Conservation (phyloP, 148 eudicot species). For the Vaccinium myrtillus region DNA sequence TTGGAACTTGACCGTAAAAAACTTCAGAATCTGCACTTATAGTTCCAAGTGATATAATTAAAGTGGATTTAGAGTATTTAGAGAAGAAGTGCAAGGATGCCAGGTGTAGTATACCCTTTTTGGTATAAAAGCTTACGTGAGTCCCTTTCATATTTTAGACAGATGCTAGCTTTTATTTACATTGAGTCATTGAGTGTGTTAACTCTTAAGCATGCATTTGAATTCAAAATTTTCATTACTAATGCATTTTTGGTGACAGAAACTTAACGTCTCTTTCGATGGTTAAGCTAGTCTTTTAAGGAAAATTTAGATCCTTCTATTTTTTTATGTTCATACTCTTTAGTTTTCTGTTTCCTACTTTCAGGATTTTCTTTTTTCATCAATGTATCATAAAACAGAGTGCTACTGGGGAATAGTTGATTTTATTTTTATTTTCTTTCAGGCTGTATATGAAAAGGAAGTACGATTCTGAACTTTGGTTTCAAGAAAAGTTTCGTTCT, state of each 20-base stretch:
- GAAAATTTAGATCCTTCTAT: background rate
- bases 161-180: background rate
- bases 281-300: background rate
- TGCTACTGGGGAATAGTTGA: background rate
- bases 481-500: slow-evolving; percentile 47
- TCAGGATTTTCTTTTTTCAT: background rate
- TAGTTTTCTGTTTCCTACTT: background rate
- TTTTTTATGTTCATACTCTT: background rate
- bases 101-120: background rate
- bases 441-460: slow-evolving; percentile 67
- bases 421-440: slow-evolving; percentile 3
- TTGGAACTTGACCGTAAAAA: background rate
- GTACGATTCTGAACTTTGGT: slow-evolving; percentile 69
- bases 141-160: background rate
- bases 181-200: background rate
- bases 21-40: background rate
- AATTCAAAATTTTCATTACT: too few species aligned
- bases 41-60: background rate
- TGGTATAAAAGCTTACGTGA: background rate
- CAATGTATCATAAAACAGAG: background rate
- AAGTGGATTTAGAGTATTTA: background rate
- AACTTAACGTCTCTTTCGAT: background rate
- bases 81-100: background rate
- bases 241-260: background rate
- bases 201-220: background rate